Conservation (phyloP, 805 yeast genomes). For the Wickerhamiella shivajii region DNA sequence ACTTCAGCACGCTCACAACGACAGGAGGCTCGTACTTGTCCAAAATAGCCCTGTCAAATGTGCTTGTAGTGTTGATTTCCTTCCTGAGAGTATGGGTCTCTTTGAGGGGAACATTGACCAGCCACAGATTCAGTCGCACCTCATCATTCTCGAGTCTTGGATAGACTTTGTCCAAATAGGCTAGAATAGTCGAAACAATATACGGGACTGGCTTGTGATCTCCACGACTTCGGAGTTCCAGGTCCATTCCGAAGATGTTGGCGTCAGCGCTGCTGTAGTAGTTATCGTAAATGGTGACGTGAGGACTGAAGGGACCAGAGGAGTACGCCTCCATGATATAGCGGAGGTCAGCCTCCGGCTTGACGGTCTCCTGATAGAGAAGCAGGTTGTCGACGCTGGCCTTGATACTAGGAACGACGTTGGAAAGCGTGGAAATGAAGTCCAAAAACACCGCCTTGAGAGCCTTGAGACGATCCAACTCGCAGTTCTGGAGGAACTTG, state of each 20-base stretch:
- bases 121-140: constrained; percentile 55
- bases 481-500: constrained; percentile 69
- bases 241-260: constrained; percentile 69
- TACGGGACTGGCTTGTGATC: constrained; percentile 63
- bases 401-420: constrained; percentile 43
- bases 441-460: constrained; percentile 63
- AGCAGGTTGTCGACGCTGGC: constrained; percentile 45
- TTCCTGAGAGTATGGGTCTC: constrained; percentile 48
- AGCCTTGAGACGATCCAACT: constrained; percentile 60
- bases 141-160: constrained; percentile 54
- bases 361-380: constrained; percentile 53
- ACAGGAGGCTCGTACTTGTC: constrained; percentile 36
- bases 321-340: constrained; percentile 51
- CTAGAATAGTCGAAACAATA: constrained; percentile 45
- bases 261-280: constrained; percentile 54
- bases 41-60: constrained; percentile 21
- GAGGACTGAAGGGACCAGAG: constrained; percentile 64
- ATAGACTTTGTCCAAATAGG: constrained; percentile 53
- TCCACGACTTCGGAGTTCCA: constrained; percentile 53
- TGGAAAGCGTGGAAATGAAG: constrained; percentile 51
- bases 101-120: constrained; percentile 44
- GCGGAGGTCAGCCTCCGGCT: constrained; percentile 54
- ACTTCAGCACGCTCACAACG: constrained; percentile 52
- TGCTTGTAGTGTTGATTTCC: constrained; percentile 28
- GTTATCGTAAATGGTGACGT: constrained; percentile 60